Base-by-base conservation (phyloP, 2,329 filamentous ascomycete genomes). In the Fusarium nematophilum region DNA sequence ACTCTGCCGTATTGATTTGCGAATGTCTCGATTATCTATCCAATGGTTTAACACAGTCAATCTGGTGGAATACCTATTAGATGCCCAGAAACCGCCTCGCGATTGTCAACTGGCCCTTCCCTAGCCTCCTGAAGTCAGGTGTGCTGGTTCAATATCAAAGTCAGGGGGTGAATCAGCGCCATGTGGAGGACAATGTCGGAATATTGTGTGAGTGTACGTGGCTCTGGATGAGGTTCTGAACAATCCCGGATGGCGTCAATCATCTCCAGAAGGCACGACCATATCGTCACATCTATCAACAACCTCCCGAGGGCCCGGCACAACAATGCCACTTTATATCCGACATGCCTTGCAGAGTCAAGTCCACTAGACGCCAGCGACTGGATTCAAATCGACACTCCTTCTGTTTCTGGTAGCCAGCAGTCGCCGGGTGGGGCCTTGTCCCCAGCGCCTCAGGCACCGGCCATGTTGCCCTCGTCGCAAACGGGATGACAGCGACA, bases 71-170 rank as follows among this genome's bases (percentile, higher is more conserved):
- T 21, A 6, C 6, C 21, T 21, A 21, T 21, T 21, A 4, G 6
- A 21, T 4, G 21, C 21, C 4, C 6, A 21, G 21, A 21, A 21
- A 21, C 6, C 6, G 21, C 21, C 21, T 21, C 21, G 21, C 21
- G 6, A 9, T 26, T 21, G 18, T 15, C 34, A 15, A 27, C 15
- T 11, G 13, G 11, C 15, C 14, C 26, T 33, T 14, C 5, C 26
- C 43, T 15, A 34, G 14, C 43, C 18, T 38, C 60, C 46, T 63
- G 60, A 63, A 63, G 60, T 61, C 56, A 61, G 60, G 51, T 33
- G 23, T 18, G 27, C 23, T 23, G 38, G 10, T 25, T 36, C 50
- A 15, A 23, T 10, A 9, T 34, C 15, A 27, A n/a, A 15, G 5
- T 21, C 10, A 51, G 9, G 21, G 26, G 27, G 27, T 18, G 14